Evolutionary conservation across 2,329 filamentous ascomycete species (phyloP), one percentile per base, ranked within the genome.

Genomic region (Elsinoe fawcettii): DNA sequence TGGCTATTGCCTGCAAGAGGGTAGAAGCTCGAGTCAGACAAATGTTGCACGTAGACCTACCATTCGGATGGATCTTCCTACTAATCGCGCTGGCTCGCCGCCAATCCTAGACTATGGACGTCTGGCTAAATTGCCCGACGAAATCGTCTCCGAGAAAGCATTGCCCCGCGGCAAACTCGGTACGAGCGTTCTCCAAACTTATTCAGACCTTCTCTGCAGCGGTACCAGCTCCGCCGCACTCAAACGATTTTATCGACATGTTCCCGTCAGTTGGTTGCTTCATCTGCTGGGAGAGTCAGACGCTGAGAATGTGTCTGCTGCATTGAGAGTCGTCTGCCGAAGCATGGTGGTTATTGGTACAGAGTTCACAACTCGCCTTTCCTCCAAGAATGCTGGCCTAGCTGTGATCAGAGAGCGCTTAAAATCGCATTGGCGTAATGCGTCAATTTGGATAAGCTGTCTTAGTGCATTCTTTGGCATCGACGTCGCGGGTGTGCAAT

Each of bases 271-370:
- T 80, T 71, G 68, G 68, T 62, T 71, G 3, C 75, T 99, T 12
- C 95, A 96, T 70, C 80, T 99, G 12, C 79, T 97, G 53, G 89
- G 89, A 6, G 91, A 96, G 68, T 83, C 88, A 60, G 88, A 97
- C 59, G 80, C 88, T 5, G 86, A 90, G 63, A 85, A 95, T 20
- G 86, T 96, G 9, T 78, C 90, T 12, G 80, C 90, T 54, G 89
- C 88, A 12, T 81, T 84, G 63, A 91, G 87, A 66, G 92, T 99
- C 55, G 75, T 99, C 22, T 86, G 90, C 22, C 84, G 90, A 36
- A 79, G 96, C 2, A 77, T 99, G 5, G 83, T 92, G n/a, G 79
- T 85, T 0, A 90, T 96, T 66, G 92, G 92, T 3, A 75, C 84
- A 4, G 79, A 78, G 34, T 97, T 96, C 69, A 88, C 88, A 18